Base-by-base conservation (phyloP, 768 basidiomycete species). In the Amanita rubescens region DNA sequence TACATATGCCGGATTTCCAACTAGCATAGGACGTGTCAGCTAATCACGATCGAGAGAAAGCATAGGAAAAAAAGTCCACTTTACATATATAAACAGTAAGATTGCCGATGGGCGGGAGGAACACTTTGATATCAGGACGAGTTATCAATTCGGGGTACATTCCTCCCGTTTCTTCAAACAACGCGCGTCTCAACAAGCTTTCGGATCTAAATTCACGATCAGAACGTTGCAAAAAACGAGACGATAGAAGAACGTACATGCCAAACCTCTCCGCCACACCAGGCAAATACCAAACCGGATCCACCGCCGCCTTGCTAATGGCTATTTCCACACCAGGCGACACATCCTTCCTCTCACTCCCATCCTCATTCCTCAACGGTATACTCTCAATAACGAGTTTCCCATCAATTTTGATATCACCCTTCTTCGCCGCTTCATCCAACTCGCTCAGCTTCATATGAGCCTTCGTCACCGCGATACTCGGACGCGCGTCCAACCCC, bases 131-230 rank as follows among this genome's bases (percentile, higher is more conserved):
- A 63, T 97, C 95, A 0, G 93, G 89, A 19, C 94, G 83, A 5
- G 95, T 97, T 63, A 98, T 85, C 27, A 98, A 79, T 62, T 98
- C 95, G 2, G 94, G 94, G 66, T 90, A 93, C 87, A 91, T 92
- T 63, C 93, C 92, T 60, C 91, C 93, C 0, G 92, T 95, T 58
- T 96, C 95, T 66, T 98, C 95, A 59, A 97, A 98, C 34, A 98
- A 75, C 0, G 90, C 87, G n/a, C 95, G 78, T 17, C 95, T 83
- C 2, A 98, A 79, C 0, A 92, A 69, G 15, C 75, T 78, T 67
- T 98, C 95, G 0, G 90, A 88, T 46, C 88, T 90, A 63, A 30
- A 44, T 11, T 11, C 51, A 46, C 19, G 50, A 10, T 24, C 1
- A 38, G n/a, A n/a, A n/a, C n/a, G n/a, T n/a, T n/a, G n/a, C n/a